Evolutionary conservation across 2,329 filamentous ascomycete species (phyloP).

Genomic region (Arthrobotrys megalospora): DNA sequence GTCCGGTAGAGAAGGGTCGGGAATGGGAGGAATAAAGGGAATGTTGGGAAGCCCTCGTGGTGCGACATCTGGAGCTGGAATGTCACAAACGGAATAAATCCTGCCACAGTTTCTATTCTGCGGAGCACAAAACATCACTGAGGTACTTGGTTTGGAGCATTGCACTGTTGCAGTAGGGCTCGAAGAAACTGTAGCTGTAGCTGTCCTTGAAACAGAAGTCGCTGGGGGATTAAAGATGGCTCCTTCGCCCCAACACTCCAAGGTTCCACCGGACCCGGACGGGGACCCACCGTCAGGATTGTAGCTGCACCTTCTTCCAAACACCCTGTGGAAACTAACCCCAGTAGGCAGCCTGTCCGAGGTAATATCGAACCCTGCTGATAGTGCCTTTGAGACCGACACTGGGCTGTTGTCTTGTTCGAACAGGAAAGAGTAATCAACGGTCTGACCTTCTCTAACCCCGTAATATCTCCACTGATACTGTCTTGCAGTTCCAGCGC

Average conservation of each 20-base stretch:
- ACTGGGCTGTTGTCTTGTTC: constrained; percentile 34
- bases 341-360: constrained; percentile 6
- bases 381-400: constrained; percentile 19
- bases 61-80: constrained; percentile 9
- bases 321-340: constrained; percentile 2
- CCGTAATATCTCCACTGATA: constrained; percentile 41
- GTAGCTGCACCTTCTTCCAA: constrained; percentile 34
- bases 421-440: constrained; percentile 30
- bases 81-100: constrained; percentile 11
- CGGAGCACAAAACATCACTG: constrained; percentile 13
- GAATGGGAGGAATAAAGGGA: constrained; percentile 13
- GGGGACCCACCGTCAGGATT: constrained; percentile 7
- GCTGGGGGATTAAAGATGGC: neutral
- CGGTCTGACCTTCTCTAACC: constrained; percentile 19
- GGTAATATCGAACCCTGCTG: constrained; percentile 15
- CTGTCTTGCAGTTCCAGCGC: neutral
- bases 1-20: constrained; percentile 2
- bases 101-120: constrained; percentile 38
- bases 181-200: neutral
- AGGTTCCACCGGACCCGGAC: neutral
- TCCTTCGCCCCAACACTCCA: constrained; percentile 17
- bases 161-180: constrained; percentile 9
- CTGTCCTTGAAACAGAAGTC: neutral
- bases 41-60: constrained; percentile 11
- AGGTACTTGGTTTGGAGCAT: neutral